phyloP scores from a whole-genome alignment of 176 grass and related monocot genomes.

The Panicum miliaceum region DNA sequence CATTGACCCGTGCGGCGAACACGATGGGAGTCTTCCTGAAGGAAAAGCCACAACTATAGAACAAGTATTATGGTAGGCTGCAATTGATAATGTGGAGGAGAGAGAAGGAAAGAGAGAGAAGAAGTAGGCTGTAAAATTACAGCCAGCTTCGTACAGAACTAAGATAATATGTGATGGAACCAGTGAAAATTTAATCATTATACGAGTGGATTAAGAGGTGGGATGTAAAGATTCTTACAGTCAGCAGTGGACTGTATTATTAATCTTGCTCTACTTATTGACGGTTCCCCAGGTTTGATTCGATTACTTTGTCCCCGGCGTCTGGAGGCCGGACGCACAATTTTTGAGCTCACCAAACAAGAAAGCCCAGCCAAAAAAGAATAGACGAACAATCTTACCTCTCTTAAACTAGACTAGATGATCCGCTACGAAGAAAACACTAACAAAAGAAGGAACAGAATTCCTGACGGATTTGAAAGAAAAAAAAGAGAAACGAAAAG shows the following conservation, averaged over 20 bases:
- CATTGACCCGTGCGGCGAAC: neutral
- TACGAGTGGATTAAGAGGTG: too few relatives aligned
- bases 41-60: too few relatives aligned
- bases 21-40: neutral
- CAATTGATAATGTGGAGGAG: too few relatives aligned
- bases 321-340: neutral
- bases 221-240: too few relatives aligned
- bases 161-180: too few relatives aligned
- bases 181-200: too few relatives aligned
- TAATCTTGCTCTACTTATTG: too few relatives aligned
- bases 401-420: neutral
- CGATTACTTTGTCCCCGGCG: neutral
- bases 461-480: neutral
- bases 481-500: neutral
- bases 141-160: too few relatives aligned
- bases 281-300: neutral
- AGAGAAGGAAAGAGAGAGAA: too few relatives aligned
- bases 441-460: neutral
- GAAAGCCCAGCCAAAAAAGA: neutral
- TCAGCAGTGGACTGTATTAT: too few relatives aligned
- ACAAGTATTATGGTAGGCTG: too few relatives aligned
- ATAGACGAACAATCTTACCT: neutral
- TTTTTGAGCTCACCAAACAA: constrained; percentile 16
- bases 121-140: too few relatives aligned
- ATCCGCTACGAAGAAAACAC: neutral